These are phyloP conservation scores for Puccinia polysora DNA, from an alignment of 1,284 basidiomycete genomes.

Conservation along the genomic window DNA sequence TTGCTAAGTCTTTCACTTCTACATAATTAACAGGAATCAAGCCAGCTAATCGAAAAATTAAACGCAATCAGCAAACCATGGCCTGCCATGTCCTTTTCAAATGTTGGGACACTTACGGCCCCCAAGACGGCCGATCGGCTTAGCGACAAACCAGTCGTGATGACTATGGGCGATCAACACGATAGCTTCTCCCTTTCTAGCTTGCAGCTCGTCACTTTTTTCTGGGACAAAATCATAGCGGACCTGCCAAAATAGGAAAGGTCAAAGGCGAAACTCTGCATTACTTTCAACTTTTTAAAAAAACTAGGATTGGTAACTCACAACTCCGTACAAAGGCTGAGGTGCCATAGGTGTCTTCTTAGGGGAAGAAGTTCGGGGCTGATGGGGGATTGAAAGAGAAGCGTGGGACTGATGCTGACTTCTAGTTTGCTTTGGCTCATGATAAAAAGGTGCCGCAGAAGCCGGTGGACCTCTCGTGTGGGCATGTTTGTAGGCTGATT, in stretches of 20 bases:
- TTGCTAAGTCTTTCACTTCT: conserved; percentile 84
- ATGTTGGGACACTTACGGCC: conserved; percentile 29
- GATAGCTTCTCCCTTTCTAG: conserved; percentile 51
- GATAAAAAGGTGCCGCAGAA: too few relatives aligned
- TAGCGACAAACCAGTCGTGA: conserved; percentile 55
- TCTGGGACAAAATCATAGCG: conserved; percentile 31
- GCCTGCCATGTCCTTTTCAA: neutral
- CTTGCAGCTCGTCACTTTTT: conserved; percentile 20
- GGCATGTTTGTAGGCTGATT: neutral
- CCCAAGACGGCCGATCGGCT: conserved; percentile 39
- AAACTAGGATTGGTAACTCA: neutral
- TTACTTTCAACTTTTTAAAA: neutral
- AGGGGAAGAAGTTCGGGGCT: neutral
- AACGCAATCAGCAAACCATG: neutral
- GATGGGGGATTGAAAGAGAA: neutral
- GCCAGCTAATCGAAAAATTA: conserved; percentile 60
- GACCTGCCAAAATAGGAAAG: conserved; percentile 2
- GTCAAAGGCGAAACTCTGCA: neutral
- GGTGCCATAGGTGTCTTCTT: neutral
- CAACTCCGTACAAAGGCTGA: conserved; percentile 32
- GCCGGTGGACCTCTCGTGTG: too few relatives aligned
- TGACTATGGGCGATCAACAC: conserved; percentile 59
- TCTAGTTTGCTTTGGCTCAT: conserved; percentile 4
- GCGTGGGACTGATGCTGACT: conserved; percentile 13
- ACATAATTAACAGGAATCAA: conserved; percentile 96